phyloP scores from a whole-genome alignment of 805 yeast genomes.

The Yarrowia sp. region DNA sequence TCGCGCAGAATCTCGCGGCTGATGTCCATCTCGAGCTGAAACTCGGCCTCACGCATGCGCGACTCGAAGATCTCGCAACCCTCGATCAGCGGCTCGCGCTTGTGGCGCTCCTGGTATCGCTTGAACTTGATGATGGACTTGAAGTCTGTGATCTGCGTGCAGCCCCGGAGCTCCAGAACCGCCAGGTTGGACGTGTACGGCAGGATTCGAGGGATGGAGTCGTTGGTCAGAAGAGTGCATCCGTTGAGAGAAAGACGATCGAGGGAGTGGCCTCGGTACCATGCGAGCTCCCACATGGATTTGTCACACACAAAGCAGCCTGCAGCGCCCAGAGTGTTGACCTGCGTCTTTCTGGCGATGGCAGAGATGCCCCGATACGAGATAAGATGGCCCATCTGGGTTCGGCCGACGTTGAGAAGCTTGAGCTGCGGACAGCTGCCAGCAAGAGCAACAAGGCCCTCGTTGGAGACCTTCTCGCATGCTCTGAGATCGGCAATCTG shows the following conservation, averaged over 20 bases:
- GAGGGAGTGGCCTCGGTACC: slow-evolving; percentile 48
- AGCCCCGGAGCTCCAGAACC: slow-evolving; percentile 74
- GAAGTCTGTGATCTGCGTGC: slow-evolving; percentile 55
- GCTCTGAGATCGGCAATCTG: slow-evolving; percentile 75
- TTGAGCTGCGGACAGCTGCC: slow-evolving; percentile 55
- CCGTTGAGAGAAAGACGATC: slow-evolving; percentile 73
- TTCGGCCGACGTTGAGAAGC: slow-evolving; percentile 77
- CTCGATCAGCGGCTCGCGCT: slow-evolving; percentile 62
- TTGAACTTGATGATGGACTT: slow-evolving; percentile 68
- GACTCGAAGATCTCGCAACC: slow-evolving; percentile 69
- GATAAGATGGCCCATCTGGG: slow-evolving; percentile 60
- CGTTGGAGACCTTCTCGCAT: slow-evolving; percentile 73
- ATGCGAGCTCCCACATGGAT: slow-evolving; percentile 76
- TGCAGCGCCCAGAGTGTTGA: slow-evolving; percentile 78
- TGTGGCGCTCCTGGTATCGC: slow-evolving; percentile 39
- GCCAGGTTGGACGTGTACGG: slow-evolving; percentile 58
- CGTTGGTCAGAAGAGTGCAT: slow-evolving; percentile 59
- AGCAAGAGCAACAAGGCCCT: slow-evolving; percentile 69
- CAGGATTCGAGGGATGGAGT: slow-evolving; percentile 53
- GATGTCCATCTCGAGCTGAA: slow-evolving; percentile 53
- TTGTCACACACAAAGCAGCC: slow-evolving; percentile 81
- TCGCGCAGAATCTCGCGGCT: slow-evolving; percentile 61
- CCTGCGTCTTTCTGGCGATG: slow-evolving; percentile 54
- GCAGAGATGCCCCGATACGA: slow-evolving; percentile 67
- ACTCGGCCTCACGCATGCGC: slow-evolving; percentile 60